Evolutionary conservation across 495 filamentous ascomycete species (phyloP).

Genomic region (Glarea lozoyensis): DNA sequence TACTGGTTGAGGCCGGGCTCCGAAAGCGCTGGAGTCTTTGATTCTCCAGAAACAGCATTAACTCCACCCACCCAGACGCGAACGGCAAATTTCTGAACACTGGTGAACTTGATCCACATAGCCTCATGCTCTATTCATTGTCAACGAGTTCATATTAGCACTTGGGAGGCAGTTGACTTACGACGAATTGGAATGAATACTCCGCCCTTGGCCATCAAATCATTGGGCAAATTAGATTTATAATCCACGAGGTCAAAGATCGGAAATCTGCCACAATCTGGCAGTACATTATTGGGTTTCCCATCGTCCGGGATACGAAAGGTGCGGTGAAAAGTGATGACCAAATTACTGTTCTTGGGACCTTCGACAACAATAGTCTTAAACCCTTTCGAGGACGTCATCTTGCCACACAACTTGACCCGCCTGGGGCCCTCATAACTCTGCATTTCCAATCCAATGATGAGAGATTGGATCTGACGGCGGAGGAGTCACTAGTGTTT

Average conservation of each 20-base stretch:
- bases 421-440: too few species aligned
- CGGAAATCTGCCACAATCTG: slow-evolving; percentile 30
- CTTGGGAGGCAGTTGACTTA: slow-evolving; percentile 6
- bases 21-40: slow-evolving; percentile 18
- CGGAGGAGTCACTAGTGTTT: too few species aligned
- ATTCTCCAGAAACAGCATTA: slow-evolving; percentile 38
- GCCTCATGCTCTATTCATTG: slow-evolving; percentile 28
- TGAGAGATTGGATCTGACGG: too few species aligned
- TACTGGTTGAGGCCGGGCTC: slow-evolving; percentile 7
- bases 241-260: slow-evolving; percentile 29
- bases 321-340: slow-evolving; percentile 30
- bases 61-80: slow-evolving; percentile 37
- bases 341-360: too few species aligned
- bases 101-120: slow-evolving; percentile 34
- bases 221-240: slow-evolving; percentile 19
- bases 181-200: slow-evolving; percentile 35
- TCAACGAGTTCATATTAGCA: background rate
- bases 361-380: too few species aligned
- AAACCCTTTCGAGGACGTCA: too few species aligned
- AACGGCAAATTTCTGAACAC: slow-evolving; percentile 28
- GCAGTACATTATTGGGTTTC: slow-evolving; percentile 26
- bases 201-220: slow-evolving; percentile 31
- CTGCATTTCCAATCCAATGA: too few species aligned
- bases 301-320: slow-evolving; percentile 36
- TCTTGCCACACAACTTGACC: too few species aligned